A percentile compares a stretch with the other conserved stretches of the same genome.
Evolutionary conservation across 306 rosid species (phyloP).

Genomic region (Vachellia pachyceras): DNA sequence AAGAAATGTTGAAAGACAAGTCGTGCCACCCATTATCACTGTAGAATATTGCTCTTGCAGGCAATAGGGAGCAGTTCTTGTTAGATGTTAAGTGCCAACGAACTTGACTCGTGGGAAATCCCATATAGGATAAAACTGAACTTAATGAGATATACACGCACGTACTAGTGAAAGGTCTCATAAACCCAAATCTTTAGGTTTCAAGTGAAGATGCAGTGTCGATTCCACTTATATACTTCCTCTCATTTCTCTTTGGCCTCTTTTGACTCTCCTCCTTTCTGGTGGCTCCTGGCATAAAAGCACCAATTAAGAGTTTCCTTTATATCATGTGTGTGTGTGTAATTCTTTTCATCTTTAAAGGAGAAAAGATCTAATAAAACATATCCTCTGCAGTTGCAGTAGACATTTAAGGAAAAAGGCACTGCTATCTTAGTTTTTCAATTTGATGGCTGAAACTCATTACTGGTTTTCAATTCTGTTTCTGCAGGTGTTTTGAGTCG

Average conservation of each 20-base stretch:
- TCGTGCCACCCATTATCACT: not conserved
- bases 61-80: not conserved
- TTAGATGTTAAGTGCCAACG: not conserved
- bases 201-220: not conserved
- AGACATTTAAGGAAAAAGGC: not conserved
- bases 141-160: not conserved
- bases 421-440: slow-evolving; percentile 9
- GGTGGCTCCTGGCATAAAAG: not conserved
- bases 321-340: not conserved
- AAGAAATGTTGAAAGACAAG: not conserved
- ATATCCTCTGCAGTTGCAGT: not conserved
- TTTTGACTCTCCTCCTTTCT: no score
- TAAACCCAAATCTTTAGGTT: not conserved
- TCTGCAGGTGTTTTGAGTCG: slow-evolving; percentile 39
- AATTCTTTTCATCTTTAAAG: not conserved
- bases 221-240: not conserved
- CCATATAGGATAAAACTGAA: not conserved
- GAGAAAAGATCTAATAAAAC: not conserved
- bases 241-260: no score
- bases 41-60: not conserved
- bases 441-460: slow-evolving; percentile 24
- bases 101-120: not conserved
- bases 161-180: not conserved
- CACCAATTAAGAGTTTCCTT: not conserved
- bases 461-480: slow-evolving; percentile 27